phyloP scores from a whole-genome alignment of 805 yeast species.

The Metschnikowia corniflorae region DNA sequence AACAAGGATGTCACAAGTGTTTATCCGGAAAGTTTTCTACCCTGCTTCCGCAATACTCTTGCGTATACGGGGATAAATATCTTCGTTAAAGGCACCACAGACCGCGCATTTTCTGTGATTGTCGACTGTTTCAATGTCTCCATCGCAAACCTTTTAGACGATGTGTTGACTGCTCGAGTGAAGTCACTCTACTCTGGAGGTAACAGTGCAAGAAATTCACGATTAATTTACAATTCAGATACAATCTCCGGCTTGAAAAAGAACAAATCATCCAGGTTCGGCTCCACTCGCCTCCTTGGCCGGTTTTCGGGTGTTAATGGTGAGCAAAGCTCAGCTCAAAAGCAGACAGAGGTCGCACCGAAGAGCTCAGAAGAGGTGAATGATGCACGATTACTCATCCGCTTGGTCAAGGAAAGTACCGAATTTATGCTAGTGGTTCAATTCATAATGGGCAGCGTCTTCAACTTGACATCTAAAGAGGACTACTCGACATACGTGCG shows the following conservation, averaged over 20 bases:
- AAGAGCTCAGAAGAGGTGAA: slow-evolving; percentile 22
- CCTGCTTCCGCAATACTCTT: slow-evolving; percentile 26
- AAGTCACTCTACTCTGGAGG: slow-evolving; percentile 10
- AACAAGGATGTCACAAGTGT: slow-evolving; percentile 26
- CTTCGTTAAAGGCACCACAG: slow-evolving; percentile 56
- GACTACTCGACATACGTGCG: slow-evolving; percentile 30
- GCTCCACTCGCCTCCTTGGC: slow-evolving; percentile 17
- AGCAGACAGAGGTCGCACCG: slow-evolving; percentile 4
- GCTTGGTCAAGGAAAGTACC: slow-evolving; percentile 33
- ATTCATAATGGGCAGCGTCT: slow-evolving; percentile 37
- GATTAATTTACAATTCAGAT: slow-evolving; percentile 11
- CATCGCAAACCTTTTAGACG: slow-evolving; percentile 28
- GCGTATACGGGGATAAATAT: slow-evolving; percentile 33
- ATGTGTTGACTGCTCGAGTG: slow-evolving; percentile 21
- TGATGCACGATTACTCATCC: slow-evolving; percentile 33
- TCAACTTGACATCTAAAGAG: slow-evolving; percentile 34
- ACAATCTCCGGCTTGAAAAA: slow-evolving; percentile 11
- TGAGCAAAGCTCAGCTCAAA: slow-evolving; percentile 9
- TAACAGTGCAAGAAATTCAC: slow-evolving; percentile 8
- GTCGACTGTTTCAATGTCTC: slow-evolving; percentile 37
- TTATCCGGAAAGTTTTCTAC: slow-evolving; percentile 20
- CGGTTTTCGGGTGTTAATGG: slow-evolving; percentile 6
- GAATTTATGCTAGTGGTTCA: slow-evolving; percentile 37
- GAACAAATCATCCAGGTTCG: slow-evolving; percentile 15
- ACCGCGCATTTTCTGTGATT: slow-evolving; percentile 45